Evolutionary conservation across 2,329 filamentous ascomycete genomes (phyloP), one percentile per base, ranked within the genome.

Genomic region (Erysiphe neolycopersici): DNA sequence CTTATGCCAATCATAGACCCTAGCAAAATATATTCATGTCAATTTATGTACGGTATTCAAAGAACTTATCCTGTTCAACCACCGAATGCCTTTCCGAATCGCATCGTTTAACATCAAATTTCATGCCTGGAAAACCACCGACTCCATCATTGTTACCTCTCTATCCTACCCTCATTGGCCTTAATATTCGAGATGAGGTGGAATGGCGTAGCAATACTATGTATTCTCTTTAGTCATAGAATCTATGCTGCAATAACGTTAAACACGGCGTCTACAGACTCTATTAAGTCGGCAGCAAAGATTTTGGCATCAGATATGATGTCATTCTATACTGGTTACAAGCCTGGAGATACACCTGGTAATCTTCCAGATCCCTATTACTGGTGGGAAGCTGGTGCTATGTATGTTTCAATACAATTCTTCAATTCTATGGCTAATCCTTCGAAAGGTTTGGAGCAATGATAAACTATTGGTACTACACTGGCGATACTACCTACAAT

Each of bases 401-500:
- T 84, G 62, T 64, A 36, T 29, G 45, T 43, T 41, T 11, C 17
- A 6, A n/a, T 36, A 10, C 31, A 6, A 10, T 12, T 26, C 12
- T 13, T 10, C 17, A 5, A 22, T 14, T 44, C 31, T 13, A 16
- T 36, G 12, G 18, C 36, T 19, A 35, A 35, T 30, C 8, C 18
- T 35, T n/a, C 40, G 29, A 42, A 67, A 73, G 85, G 64, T 66
- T 75, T 59, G 71, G 70, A 18, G 65, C 76, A 2, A 62, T 89
- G 48, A 65, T 91, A 43, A 79, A 89, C 53, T 89, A 89, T 58
- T 91, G 80, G 79, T 79, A 76, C 55, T 81, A 82, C 56, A 87
- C 80, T 0, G 75, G 74, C 17, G 79, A 87, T 54, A 61, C 66
- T 4, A 66, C 67, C 31, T 89, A 79, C 61, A 84, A 84, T 55